phyloP scores from a whole-genome alignment of 441 rosid species.

The Corymbia calophylla region DNA sequence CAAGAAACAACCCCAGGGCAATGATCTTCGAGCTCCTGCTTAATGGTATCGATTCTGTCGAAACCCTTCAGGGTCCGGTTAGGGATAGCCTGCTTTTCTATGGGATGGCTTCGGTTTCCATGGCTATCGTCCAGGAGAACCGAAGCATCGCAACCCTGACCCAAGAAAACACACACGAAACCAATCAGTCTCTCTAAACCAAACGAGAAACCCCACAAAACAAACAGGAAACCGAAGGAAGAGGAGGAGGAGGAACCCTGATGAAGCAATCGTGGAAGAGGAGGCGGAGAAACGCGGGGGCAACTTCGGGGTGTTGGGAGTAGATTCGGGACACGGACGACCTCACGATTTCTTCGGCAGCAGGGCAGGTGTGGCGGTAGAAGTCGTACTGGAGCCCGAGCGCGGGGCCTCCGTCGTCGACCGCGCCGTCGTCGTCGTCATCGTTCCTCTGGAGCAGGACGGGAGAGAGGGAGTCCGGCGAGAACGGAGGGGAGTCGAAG shows the following conservation, averaged over 20 bases:
- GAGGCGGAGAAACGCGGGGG: conserved; percentile 26
- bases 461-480: neutral
- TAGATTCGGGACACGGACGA: conserved; percentile 7
- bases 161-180: neutral
- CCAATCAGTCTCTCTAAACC: neutral
- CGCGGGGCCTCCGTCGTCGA: neutral
- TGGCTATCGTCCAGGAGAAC: conserved; percentile 26
- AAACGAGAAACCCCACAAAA: neutral
- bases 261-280: conserved; percentile 42
- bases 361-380: conserved; percentile 26
- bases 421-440: neutral
- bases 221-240: neutral
- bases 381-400: conserved; percentile 21
- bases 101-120: conserved; percentile 16
- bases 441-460: neutral
- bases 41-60: conserved; percentile 22
- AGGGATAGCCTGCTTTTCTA: conserved; percentile 28
- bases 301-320: conserved; percentile 4
- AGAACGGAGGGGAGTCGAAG: neutral
- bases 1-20: conserved; percentile 47
- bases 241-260: conserved; percentile 5
- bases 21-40: conserved; percentile 29
- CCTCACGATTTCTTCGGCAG: conserved; percentile 25
- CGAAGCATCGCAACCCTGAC: conserved; percentile 51
- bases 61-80: conserved; percentile 27